A percentile compares a stretch with the other conserved stretches of the same genome.
Evolutionary conservation across 352 stramenopile genomes (phyloP).

Genomic region (Pythium utonaiense): DNA sequence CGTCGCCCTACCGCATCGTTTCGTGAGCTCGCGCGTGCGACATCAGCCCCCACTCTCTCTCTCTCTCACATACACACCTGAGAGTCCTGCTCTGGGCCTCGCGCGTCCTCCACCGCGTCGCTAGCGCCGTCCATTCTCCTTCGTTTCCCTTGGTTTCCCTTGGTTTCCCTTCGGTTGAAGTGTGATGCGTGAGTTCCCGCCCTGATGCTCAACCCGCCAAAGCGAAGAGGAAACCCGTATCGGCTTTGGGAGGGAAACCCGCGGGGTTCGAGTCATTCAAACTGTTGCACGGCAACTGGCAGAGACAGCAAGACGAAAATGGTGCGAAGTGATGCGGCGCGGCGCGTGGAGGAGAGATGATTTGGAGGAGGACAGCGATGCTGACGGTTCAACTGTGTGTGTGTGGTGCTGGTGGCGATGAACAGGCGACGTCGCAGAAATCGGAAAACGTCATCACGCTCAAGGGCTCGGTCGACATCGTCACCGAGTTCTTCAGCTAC

Average conservation of each 20-base stretch:
- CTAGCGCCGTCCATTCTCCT: not conserved
- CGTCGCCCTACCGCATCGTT: slow-evolving; percentile 3
- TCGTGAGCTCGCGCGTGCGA: not conserved
- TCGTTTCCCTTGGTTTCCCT: not conserved
- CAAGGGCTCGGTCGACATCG: slow-evolving; percentile 97
- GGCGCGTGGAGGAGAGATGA: not conserved
- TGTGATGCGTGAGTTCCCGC: slow-evolving; percentile 13
- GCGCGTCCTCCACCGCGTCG: not conserved
- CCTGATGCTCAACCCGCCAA: slow-evolving; percentile 1
- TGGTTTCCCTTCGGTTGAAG: slow-evolving; percentile 10
- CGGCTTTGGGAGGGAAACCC: slow-evolving; percentile 13
- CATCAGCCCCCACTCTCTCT: not conserved
- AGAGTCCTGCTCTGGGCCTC: not conserved
- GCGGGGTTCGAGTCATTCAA: not conserved
- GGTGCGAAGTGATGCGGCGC: slow-evolving; percentile 7
- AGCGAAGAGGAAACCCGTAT: slow-evolving; percentile 21
- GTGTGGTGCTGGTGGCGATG: not conserved
- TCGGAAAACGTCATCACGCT: slow-evolving; percentile 97
- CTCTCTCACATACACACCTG: not conserved
- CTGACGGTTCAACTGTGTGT: not conserved
- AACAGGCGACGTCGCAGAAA: slow-evolving; percentile 60
- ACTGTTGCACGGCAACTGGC: not conserved
- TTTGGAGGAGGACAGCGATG: not conserved
- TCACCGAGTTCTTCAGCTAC: slow-evolving; percentile 99
- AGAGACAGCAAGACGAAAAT: slow-evolving; percentile 3